phyloP scores from a whole-genome alignment of 108 stramenopile genomes.

The Mediolabrus comicus region DNA sequence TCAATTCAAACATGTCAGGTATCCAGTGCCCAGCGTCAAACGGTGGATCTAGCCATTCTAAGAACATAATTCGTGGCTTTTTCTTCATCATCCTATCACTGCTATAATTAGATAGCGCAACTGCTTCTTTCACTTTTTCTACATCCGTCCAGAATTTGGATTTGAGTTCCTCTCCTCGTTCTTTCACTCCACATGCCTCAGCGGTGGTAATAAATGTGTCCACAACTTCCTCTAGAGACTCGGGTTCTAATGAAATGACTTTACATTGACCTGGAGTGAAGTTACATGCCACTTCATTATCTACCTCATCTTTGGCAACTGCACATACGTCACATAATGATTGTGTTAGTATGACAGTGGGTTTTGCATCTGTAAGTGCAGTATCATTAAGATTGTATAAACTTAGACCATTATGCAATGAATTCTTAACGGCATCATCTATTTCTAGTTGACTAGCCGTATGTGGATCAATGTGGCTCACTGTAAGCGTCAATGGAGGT shows the following conservation, averaged over 20 bases:
- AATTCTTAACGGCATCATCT: conserved; percentile 47
- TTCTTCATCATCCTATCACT: conserved; percentile 4
- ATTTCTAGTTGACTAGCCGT: conserved; percentile 44
- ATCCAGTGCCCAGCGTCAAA: conserved; percentile 94
- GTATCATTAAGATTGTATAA: conserved; percentile 20
- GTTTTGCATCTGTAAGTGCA: conserved; percentile 44
- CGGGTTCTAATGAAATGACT: conserved; percentile 72
- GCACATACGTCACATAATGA: conserved; percentile 90
- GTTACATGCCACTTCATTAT: conserved; percentile 19
- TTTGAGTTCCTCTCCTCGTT: conserved; percentile 49
- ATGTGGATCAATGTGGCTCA: conserved; percentile 38
- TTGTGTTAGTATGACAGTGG: conserved; percentile 85
- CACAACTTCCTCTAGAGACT: conserved; percentile 69
- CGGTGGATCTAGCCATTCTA: conserved; percentile 93
- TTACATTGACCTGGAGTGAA: conserved; percentile 19
- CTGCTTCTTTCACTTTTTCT: conserved; percentile 18
- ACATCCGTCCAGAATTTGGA: conserved; percentile 41
- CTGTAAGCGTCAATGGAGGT: conserved; percentile 27
- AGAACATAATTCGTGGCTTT: conserved; percentile 58
- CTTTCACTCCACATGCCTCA: conserved; percentile 51
- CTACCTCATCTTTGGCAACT: conserved; percentile 57
- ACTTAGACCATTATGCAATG: conserved; percentile 40
- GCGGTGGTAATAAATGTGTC: conserved; percentile 67
- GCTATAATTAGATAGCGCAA: background rate
- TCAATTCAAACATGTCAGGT: conserved; percentile 80